Conservation (phyloP, 192 early-diverging fungal genomes). For the Coemansia sp. region DNA sequence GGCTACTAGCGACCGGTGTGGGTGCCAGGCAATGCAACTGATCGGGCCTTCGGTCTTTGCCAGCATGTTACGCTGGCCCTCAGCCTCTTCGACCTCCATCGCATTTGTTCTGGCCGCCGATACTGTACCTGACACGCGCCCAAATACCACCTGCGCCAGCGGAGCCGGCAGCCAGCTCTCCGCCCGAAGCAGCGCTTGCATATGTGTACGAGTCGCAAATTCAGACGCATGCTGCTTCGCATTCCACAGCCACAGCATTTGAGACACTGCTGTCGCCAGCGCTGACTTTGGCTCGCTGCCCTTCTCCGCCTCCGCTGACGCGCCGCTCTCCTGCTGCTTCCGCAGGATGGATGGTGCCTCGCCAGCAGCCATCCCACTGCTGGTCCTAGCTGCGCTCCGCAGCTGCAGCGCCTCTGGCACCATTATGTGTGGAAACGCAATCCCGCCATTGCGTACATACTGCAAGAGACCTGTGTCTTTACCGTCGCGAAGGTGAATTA, state of each 20-base stretch:
- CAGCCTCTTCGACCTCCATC: conserved; percentile 18
- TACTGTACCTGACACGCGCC: conserved; percentile 19
- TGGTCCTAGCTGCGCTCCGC: conserved; percentile 4
- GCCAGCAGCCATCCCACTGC: not conserved
- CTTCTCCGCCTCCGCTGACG: not conserved
- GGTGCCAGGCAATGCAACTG: conserved; percentile 73
- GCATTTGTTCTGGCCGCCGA: conserved; percentile 27
- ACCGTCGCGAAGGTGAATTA: conserved; percentile 35
- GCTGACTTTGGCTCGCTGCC: not conserved
- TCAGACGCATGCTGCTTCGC: conserved; percentile 29
- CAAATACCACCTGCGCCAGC: conserved; percentile 21
- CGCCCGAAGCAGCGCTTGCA: conserved; percentile 11
- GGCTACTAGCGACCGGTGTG: conserved; percentile 63
- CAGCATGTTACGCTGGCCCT: conserved; percentile 31
- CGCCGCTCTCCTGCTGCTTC: not conserved
- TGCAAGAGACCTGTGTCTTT: conserved; percentile 34
- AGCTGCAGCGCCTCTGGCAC: conserved; percentile 41
- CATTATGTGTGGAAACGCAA: conserved; percentile 55
- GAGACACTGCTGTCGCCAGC: conserved; percentile 3
- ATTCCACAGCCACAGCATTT: conserved; percentile 41
- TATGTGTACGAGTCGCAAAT: not conserved
- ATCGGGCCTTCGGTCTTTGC: conserved; percentile 47
- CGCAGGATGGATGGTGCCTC: conserved; percentile 6
- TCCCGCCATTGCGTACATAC: conserved; percentile 45
- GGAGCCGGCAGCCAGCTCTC: conserved; percentile 41